These are phyloP conservation scores for Corymbia calophylla DNA, from an alignment of 441 rosid genomes.

Conservation along the genomic window DNA sequence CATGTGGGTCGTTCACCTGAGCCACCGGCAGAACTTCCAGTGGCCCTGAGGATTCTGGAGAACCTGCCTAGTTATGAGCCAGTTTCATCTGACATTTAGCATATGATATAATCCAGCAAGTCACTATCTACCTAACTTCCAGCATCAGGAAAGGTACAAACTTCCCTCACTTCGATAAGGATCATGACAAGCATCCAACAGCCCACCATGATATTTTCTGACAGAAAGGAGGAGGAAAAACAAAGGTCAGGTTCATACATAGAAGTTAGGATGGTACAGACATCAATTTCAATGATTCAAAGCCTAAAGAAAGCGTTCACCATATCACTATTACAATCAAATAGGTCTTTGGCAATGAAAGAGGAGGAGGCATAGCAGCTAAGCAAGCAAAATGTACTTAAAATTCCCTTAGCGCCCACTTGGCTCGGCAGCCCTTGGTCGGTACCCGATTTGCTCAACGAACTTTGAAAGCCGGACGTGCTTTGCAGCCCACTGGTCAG, in stretches of 20 bases:
- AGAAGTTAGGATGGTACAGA: background rate
- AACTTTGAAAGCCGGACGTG: conserved; percentile 19
- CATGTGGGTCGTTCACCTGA: background rate
- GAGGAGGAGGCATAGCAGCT: background rate
- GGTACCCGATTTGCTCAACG: conserved; percentile 20
- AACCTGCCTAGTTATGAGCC: too few relatives aligned
- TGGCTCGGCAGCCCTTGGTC: background rate
- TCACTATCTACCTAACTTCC: background rate
- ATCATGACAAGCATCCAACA: background rate
- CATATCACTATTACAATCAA: background rate
- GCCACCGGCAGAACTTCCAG: background rate
- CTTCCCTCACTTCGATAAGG: background rate
- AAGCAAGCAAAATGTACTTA: background rate
- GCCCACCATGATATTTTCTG: background rate
- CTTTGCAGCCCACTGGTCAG: conserved; percentile 25
- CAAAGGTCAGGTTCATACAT: background rate
- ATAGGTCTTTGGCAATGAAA: background rate
- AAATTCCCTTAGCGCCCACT: background rate
- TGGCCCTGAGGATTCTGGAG: background rate
- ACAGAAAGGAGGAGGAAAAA: background rate
- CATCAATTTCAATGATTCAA: background rate
- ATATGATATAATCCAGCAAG: background rate
- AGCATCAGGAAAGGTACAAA: background rate
- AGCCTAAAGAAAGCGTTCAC: background rate
- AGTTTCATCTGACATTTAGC: too few relatives aligned